Evolutionary conservation across 306 rosid genomes (phyloP), one percentile per base, ranked within the genome.

Genomic region (Vachellia pachyceras): DNA sequence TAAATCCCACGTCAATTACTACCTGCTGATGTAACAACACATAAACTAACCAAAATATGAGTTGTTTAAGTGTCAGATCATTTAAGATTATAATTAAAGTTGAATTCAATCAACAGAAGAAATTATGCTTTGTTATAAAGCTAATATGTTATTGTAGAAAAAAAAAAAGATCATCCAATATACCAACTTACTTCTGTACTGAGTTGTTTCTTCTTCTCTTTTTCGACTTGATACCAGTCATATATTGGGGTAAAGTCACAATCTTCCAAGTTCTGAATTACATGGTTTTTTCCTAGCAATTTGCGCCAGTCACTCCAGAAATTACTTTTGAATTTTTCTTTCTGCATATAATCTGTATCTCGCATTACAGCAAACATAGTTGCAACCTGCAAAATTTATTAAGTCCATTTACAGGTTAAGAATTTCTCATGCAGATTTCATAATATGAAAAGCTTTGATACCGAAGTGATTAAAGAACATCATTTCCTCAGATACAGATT

Each of bases 261-360:
- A 71, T 90, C 93, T 36, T 93, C 94, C 91, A 96, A 86, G 81
- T 89, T 91, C 85, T 94, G 98, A 86, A 96, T 94, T 55, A 86
- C 87, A 84, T 96, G 99, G 77, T 86, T 90, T 86, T 66, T 96
- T 72, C 98, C 98, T 69, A 96, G 98, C 86, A 94, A 9, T 86
- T 90, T 90, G 10, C 93, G 92, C 98, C 99, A 96, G 83, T 96
- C 99, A 90, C 71, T 89, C 98, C 99, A 96, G 90, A 96, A 96
- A 85, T 96, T 96, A 3, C 92, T 93, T 91, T 91, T 94, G 85
- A 96, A 96, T 52, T 5, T 88, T 45, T 88, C 81, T 85, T 94
- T 96, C 49, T 75, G 94, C 89, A 90, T 90, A 85, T 96, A 96
- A n/a, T 96, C 99, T 41, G 99, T 93, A 84, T 96, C 99, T 82